phyloP scores from a whole-genome alignment of 768 basidiomycete species.

The Mycena haematopus region DNA sequence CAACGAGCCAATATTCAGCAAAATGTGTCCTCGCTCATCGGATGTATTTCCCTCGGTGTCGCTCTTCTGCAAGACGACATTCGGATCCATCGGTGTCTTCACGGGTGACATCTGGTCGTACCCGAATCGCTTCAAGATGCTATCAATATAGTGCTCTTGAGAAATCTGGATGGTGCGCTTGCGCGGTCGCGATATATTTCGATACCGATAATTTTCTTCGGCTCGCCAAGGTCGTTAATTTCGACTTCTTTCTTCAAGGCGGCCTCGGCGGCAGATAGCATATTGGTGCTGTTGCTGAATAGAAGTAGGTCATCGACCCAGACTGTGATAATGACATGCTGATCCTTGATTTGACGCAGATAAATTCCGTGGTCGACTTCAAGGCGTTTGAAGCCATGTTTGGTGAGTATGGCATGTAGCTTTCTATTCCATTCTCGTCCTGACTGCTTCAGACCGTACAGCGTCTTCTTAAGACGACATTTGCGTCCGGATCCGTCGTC shows the following conservation, averaged over 20 bases:
- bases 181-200: conserved; percentile 29
- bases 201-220: conserved; percentile 34
- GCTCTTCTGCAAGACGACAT: conserved; percentile 16
- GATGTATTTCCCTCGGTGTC: background rate
- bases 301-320: conserved; percentile 39
- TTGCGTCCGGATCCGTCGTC: background rate
- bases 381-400: conserved; percentile 29
- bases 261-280: conserved; percentile 15
- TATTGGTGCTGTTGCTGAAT: conserved; percentile 20
- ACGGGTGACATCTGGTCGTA: conserved; percentile 17
- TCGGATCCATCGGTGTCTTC: conserved; percentile 11
- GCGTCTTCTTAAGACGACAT: conserved; percentile 1
- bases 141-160: conserved; percentile 11
- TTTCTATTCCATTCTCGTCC: too few species aligned
- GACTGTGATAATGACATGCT: conserved; percentile 27
- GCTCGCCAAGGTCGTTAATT: conserved; percentile 31
- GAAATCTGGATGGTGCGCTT: too few species aligned
- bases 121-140: conserved; percentile 13
- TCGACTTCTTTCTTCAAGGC: conserved; percentile 24
- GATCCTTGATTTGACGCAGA: conserved; percentile 5
- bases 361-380: conserved; percentile 34
- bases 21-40: conserved; percentile 10
- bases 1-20: too few species aligned
- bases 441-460: conserved; percentile 11
- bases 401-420: conserved; percentile 29